Base-by-base conservation (phyloP, 176 grass and related monocot species). In the Juncus effusus region DNA sequence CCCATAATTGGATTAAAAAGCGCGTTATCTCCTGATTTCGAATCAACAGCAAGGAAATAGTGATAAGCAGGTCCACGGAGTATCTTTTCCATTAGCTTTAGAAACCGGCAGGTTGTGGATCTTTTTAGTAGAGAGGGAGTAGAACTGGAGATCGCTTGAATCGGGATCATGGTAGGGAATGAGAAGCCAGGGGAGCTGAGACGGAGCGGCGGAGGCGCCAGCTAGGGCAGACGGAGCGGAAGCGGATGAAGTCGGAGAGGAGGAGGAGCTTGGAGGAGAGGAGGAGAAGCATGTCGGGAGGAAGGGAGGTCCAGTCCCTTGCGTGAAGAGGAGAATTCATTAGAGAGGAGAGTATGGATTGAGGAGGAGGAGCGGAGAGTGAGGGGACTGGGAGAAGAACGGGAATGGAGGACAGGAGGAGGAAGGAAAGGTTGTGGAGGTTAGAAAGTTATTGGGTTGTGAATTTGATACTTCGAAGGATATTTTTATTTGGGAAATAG, bases 181-280 rank as follows among this genome's bases (percentile, higher is more conserved):
- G 10, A 83, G n/a, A 42, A 61, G 7, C 74, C 75, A 83, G 2
- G 80, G 75, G 2, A 83, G 80, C 4, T 78, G 80, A 51, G 75
- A 8, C 8, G 66, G 67, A 1, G 61, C 16, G 36, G 76, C 61
- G 0, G 54, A 56, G 38, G 3, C 3, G 67, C 80, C 80, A 83
- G 11, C 51, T 16, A 0, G 11, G 69, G 54, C 75, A 83, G 8
- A 83, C 68, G 10, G 54, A 40, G 0, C 75, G 74, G 37, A 83
- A 78, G 4, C 60, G 42, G 6, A 78, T 16, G 51, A 78, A 57
- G 10, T 83, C 75, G 36, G 36, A 45, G 3, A 35, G 16, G 37
- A 77, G 74, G 13, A 52, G 59, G 1, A 83, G 54, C 15, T 60
- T 73, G 6, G 14, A 51, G 42, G 3, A 60, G 11, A 83, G 50